Conservation (phyloP, 768 basidiomycete genomes). For the Agaricus bisporus region DNA sequence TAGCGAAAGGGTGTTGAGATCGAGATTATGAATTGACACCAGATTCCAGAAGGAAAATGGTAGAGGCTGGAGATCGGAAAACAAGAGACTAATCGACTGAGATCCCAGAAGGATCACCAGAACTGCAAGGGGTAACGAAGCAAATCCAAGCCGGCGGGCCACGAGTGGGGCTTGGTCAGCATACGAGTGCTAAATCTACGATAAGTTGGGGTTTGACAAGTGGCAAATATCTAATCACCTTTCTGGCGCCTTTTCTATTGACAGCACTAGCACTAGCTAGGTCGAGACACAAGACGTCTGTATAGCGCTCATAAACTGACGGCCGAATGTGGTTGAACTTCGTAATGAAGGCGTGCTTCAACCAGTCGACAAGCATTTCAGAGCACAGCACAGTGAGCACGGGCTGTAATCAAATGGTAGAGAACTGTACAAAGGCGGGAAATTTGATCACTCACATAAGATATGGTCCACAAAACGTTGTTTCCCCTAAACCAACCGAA, state of each 20-base stretch:
- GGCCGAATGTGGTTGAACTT: conserved; percentile 99
- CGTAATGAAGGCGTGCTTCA: conserved; percentile 98
- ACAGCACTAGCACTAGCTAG: conserved; percentile 74
- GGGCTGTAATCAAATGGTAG: conserved; percentile 46
- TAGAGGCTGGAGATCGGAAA: conserved; percentile 30
- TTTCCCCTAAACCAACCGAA: conserved; percentile 82
- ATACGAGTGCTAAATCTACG: conserved; percentile 62
- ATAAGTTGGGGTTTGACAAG: conserved; percentile 5
- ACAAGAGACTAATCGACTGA: conserved; percentile 60
- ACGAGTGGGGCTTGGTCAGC: conserved; percentile 96
- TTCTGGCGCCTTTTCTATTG: conserved; percentile 60
- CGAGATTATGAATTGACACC: conserved; percentile 21
- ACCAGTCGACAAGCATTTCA: conserved; percentile 95
- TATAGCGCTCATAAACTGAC: conserved; percentile 91
- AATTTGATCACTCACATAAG: conserved; percentile 56
- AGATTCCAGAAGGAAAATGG: conserved; percentile 9
- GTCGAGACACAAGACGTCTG: conserved; percentile 92
- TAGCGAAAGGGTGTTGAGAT: conserved; percentile 33
- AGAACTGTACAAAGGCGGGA: background rate
- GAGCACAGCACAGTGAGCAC: conserved; percentile 86
- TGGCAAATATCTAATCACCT: conserved; percentile 34
- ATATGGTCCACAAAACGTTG: conserved; percentile 80
- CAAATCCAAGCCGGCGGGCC: conserved; percentile 89
- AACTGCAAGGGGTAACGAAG: conserved; percentile 86
- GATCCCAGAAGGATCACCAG: conserved; percentile 71